Evolutionary conservation across 257 asterid species (phyloP).

Genomic region (Primulina eburnea): DNA sequence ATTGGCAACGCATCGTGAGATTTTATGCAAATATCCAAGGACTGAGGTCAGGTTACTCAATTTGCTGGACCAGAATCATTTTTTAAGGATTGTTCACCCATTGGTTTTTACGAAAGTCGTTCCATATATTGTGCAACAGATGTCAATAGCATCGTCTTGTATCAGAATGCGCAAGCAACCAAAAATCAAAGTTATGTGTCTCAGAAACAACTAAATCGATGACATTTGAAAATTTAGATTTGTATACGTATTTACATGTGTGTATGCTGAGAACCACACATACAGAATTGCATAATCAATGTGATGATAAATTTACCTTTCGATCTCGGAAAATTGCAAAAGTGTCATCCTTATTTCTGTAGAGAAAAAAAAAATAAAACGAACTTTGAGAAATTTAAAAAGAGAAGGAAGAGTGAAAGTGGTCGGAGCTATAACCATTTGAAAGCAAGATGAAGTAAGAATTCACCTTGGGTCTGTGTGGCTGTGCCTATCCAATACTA

Average conservation of each 20-base stretch:
- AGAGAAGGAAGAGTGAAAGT: neutral
- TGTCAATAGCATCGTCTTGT: constrained; percentile 16
- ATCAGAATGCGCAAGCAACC: neutral
- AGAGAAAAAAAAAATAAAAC: constrained; percentile 30
- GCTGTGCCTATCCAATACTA: constrained; percentile 52
- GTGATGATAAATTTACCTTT: constrained; percentile 46
- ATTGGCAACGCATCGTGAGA: neutral
- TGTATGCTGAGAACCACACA: neutral
- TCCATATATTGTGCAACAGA: too few relatives aligned
- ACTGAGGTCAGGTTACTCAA: constrained; percentile 30
- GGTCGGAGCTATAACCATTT: neutral
- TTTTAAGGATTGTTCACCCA: constrained; percentile 68
- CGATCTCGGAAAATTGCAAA: constrained; percentile 57
- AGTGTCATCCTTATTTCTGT: constrained; percentile 57
- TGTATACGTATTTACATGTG: neutral
- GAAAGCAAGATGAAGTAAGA: constrained; percentile 8
- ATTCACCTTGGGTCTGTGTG: constrained; percentile 58
- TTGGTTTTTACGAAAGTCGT: too few relatives aligned
- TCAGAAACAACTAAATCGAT: too few relatives aligned
- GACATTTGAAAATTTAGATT: neutral
- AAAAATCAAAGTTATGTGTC: neutral
- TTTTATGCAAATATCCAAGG: neutral
- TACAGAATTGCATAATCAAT: neutral
- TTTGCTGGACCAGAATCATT: constrained; percentile 49
- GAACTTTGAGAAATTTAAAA: constrained; percentile 17